These are phyloP conservation scores for Ichthyophthirius multifiliis DNA, from an alignment of 169 alveolate species.

Conservation along the genomic window DNA sequence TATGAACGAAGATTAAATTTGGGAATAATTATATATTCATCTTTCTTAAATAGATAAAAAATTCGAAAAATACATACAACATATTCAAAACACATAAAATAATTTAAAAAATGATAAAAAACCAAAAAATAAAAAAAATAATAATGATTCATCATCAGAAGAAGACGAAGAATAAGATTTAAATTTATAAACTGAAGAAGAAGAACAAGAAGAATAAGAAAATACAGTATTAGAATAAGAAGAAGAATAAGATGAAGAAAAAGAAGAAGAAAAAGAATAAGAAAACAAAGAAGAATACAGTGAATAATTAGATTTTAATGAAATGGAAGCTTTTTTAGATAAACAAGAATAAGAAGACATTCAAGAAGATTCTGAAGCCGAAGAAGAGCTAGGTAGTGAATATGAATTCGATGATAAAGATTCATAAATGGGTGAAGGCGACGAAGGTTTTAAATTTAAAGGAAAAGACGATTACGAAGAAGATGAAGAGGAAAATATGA, in stretches of 20 bases:
- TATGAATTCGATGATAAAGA: conserved; percentile 37
- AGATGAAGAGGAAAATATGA: background rate
- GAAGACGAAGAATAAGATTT: conserved; percentile 7
- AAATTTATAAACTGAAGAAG: too few species aligned
- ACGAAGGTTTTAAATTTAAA: conserved; percentile 19
- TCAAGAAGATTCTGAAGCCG: conserved; percentile 13
- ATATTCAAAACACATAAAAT: background rate
- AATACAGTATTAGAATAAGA: background rate
- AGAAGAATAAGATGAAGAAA: background rate
- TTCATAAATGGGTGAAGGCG: conserved; percentile 22
- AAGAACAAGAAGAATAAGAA: background rate
- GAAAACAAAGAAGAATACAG: background rate
- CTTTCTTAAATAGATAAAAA: background rate
- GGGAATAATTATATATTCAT: conserved; percentile 1
- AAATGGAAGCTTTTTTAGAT: conserved; percentile 7
- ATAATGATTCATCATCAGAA: background rate
- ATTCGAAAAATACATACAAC: background rate
- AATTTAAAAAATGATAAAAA: background rate
- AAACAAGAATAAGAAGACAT: conserved; percentile 23
- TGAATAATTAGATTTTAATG: background rate
- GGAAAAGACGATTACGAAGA: conserved; percentile 35
- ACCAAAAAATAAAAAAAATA: background rate
- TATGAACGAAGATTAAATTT: conserved; percentile 6
- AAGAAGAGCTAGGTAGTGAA: conserved; percentile 19
- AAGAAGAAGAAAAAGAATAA: background rate